Base-by-base conservation (phyloP, 495 filamentous ascomycete genomes). In the Penicillium subrubescens region DNA sequence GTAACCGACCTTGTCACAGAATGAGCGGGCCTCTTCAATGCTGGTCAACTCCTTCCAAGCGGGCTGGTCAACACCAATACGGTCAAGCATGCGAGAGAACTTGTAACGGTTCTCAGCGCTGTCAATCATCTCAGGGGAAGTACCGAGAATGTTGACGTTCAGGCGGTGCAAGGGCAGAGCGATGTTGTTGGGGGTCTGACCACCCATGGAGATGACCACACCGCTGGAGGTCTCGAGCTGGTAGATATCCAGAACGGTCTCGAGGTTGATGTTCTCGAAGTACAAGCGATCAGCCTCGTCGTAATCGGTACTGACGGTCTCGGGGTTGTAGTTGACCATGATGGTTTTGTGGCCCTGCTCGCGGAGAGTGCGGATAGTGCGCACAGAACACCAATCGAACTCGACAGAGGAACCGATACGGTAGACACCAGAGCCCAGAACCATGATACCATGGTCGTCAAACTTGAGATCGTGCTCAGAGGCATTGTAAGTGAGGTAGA, bases 311-410 rank as follows among this genome's bases (percentile, higher is more conserved):
- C 85, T 89, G 37, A 98, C 92, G 23, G 95, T 97, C 78, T 98
- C 94, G 0, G 94, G 94, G 72, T 97, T 97, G 75, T 91, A 93
- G 72, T 98, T 99, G 34, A 98, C 91, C 95, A 99, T 99, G 74
- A 99, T 91, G 2, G 95, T 98, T 84, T 97, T 97, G 84, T 90
- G 86, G 34, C 92, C 91, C 68, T 89, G 85, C 64, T 94, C 89
- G 39, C 95, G 89, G 31, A 99, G 88, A 8, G 95, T 99, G 60
- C 95, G 90, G 61, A 99, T 94, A 6, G 94, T 92, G 57, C 94
- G 85, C 37, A 99, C 95, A n/a, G 95, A 96, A 75, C 95, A 99
- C 95, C 95, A 99, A 75, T 99, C 95, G 74, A 99, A 99, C 73
- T 99, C 95, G 57, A 99, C 95, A 0, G 94, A 97, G 1, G 94